Evolutionary conservation across 2,329 filamentous ascomycete genomes (phyloP).

Genomic region (Penicillium digitatum): DNA sequence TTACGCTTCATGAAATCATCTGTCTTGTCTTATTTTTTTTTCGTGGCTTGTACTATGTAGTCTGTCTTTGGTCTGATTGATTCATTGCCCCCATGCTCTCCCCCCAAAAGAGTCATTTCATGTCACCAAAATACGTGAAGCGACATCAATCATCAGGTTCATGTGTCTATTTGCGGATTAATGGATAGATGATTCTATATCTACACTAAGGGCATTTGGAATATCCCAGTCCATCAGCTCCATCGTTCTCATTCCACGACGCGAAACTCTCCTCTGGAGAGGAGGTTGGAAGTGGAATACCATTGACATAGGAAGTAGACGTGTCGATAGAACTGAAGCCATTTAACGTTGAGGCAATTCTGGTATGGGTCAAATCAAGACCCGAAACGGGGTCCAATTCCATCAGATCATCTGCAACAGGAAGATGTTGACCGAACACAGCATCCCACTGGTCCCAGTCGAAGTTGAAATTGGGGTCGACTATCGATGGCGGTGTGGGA

Average conservation of each 20-base stretch:
- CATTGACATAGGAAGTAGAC: background rate
- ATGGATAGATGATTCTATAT: background rate
- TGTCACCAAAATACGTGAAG: background rate
- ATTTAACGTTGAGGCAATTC: conserved; percentile 2
- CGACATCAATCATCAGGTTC: background rate
- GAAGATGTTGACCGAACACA: conserved; percentile 46
- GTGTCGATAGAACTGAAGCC: background rate
- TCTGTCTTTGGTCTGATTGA: background rate
- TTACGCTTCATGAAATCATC: conserved; percentile 38
- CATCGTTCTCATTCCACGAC: conserved; percentile 9
- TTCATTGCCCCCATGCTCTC: too few relatives aligned
- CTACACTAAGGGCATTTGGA: background rate
- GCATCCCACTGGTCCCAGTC: conserved; percentile 51
- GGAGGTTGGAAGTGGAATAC: background rate
- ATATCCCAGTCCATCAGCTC: conserved; percentile 11
- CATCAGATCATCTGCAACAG: conserved; percentile 44
- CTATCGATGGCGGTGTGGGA: conserved; percentile 36
- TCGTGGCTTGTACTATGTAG: background rate
- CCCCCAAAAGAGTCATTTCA: background rate
- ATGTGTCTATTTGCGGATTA: background rate
- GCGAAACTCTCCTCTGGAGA: background rate
- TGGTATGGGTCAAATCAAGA: conserved; percentile 33
- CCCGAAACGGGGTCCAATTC: conserved; percentile 40
- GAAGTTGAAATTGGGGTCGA: conserved; percentile 44
- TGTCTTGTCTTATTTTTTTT: conserved; percentile 17